Base-by-base conservation (phyloP, 2,329 filamentous ascomycete genomes). In the Neofusicoccum ribis region DNA sequence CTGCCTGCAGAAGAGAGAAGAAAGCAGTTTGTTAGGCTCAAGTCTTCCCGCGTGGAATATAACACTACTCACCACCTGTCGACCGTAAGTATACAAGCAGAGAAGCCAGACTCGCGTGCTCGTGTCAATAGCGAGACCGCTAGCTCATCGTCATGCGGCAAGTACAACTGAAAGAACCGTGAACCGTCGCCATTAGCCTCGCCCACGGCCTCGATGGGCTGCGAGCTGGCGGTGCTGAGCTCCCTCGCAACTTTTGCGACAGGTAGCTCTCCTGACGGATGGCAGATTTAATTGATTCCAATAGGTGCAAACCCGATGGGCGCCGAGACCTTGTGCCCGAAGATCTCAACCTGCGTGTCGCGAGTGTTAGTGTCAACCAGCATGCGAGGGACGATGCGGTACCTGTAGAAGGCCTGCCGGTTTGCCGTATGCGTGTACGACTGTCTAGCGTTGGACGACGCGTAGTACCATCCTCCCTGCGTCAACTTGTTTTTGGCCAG, bases 261-360 rank as follows among this genome's bases (percentile, higher is more conserved):
- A 0, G 85, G 81, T 0, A 87, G 72, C 71, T 90, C 88, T 44
- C 84, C 87, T 0, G 76, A 72, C 0, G 82, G 80, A 69, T 89
- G 81, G 76, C 88, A 89, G 69, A 89, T 89, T 67, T 85, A 84
- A 77, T 89, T 88, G 69, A 89, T 88, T 4, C 87, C 87, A 34
- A 89, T 84, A 0, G 87, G 86, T 0, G 87, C 85, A 70, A 89
- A 87, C n/a, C 85, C 86, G 59, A 89, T 84, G 0, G 87, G 87
- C 0, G 86, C 86, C 2, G 82, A 79, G 14, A 86, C 83, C 56
- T 81, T 80, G 72, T 88, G 85, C 14, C 86, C 84, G 73, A 88
- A 89, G 67, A 90, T 85, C 3, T 76, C 78, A 12, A 85, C 85
- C 1, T 76, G 75, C 0, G 85, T 87, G 69, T 89, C 86, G 43